Percentiles rank a stretch among this genome's conserved stretches.
Evolutionary conservation across 768 basidiomycete genomes (phyloP).

Genomic region (Tulasnella sp.): DNA sequence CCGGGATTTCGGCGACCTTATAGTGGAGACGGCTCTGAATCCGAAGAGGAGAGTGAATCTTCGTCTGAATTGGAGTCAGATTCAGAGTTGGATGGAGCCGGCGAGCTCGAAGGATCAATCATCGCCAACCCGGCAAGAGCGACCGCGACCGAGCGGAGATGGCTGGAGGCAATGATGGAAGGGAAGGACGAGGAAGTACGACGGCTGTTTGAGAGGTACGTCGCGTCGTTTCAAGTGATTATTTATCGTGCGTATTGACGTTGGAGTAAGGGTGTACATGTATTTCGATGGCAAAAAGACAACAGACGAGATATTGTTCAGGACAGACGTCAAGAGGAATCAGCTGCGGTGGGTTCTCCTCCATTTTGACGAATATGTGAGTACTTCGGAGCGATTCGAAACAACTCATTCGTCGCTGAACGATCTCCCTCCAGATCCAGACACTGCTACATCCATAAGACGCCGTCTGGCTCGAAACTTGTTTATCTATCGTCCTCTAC

Average conservation of each 20-base stretch:
- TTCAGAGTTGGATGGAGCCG: conserved; percentile 43
- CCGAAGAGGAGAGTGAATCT: conserved; percentile 30
- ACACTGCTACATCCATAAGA: conserved; percentile 6
- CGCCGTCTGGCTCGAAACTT: background rate
- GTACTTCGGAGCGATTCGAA: conserved; percentile 40
- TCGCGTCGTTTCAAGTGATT: conserved; percentile 17
- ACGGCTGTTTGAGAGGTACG: conserved; percentile 78
- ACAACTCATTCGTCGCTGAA: background rate
- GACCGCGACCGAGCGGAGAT: conserved; percentile 73
- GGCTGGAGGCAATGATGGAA: conserved; percentile 90
- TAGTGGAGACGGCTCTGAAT: conserved; percentile 36
- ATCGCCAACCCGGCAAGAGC: conserved; percentile 84
- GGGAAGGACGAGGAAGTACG: conserved; percentile 72
- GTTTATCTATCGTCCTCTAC: background rate
- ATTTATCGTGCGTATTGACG: background rate
- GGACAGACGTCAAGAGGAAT: conserved; percentile 80
- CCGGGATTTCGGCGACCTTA: conserved; percentile 9
- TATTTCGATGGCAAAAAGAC: conserved; percentile 93
- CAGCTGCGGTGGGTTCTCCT: conserved; percentile 82
- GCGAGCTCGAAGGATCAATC: conserved; percentile 58
- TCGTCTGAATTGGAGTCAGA: conserved; percentile 51
- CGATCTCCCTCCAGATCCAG: background rate
- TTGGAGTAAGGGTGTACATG: conserved; percentile 66
- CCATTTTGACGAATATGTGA: conserved; percentile 86
- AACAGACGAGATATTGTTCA: conserved; percentile 91